Conservation (phyloP, 139 green algal species). For the Bryopsis sp. region DNA sequence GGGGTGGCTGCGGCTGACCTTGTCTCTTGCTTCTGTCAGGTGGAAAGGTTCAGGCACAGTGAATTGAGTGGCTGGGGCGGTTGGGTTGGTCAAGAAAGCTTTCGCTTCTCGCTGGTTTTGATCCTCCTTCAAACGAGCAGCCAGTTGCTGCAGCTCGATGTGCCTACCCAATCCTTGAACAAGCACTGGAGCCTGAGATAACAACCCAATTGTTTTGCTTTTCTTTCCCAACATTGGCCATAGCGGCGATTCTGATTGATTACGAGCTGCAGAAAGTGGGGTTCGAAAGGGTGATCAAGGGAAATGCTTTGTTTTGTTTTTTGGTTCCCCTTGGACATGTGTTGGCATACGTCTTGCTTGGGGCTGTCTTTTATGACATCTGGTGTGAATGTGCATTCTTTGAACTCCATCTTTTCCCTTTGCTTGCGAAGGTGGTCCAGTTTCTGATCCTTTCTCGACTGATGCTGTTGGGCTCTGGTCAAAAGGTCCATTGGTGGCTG, state of each 20-base stretch:
- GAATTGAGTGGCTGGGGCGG: neutral
- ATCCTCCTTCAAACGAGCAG: slow-evolving; percentile 12
- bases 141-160: slow-evolving; percentile 1
- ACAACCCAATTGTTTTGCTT: too few relatives aligned
- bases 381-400: slow-evolving; percentile 18
- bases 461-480: neutral
- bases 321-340: too few relatives aligned
- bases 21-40: neutral
- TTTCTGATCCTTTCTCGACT: too few relatives aligned
- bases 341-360: neutral
- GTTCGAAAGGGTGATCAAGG: neutral
- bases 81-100: slow-evolving; percentile 4
- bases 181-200: neutral
- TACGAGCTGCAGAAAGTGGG: neutral
- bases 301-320: neutral
- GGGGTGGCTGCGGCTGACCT: too few relatives aligned
- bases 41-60: slow-evolving; percentile 11
- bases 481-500: neutral
- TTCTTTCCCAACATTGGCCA: too few relatives aligned
- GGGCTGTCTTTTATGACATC: neutral
- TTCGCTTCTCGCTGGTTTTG: neutral
- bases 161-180: slow-evolving; percentile 7
- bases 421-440: neutral
- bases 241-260: too few relatives aligned
- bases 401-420: neutral